Conservation (phyloP, 2,329 filamentous ascomycete species). For the Atkinsonella texensis region DNA sequence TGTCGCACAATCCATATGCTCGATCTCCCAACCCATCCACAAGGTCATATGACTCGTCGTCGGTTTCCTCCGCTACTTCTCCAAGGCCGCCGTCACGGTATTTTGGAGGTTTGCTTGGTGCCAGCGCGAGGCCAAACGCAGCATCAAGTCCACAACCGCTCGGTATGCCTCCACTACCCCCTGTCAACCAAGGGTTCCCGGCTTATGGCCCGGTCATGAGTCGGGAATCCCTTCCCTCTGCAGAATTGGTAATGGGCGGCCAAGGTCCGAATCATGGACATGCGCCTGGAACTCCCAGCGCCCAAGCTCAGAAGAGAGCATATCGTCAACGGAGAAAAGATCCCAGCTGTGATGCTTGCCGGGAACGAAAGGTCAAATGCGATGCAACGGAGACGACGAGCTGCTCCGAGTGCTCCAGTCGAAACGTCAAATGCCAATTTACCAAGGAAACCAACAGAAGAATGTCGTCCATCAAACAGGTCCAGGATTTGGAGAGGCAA, state of each 20-base stretch:
- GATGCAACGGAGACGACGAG: constrained; percentile 94
- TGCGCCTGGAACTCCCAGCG: constrained; percentile 28
- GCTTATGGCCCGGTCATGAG: constrained; percentile 41
- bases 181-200: constrained; percentile 37
- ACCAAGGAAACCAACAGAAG: constrained; percentile 97
- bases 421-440: constrained; percentile 95
- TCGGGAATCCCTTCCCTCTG: constrained; percentile 49
- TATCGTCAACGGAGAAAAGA: constrained; percentile 94
- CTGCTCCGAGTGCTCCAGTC: constrained; percentile 93
- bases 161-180: constrained; percentile 38
- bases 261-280: constrained; percentile 29
- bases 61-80: constrained; percentile 49
- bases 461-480: constrained; percentile 99
- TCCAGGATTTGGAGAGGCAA: constrained; percentile 92
- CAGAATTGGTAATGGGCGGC: constrained; percentile 43
- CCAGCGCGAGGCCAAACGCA: constrained; percentile 36
- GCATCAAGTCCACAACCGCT: constrained; percentile 39
- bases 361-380: constrained; percentile 77
- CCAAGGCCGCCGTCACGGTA: constrained; percentile 43
- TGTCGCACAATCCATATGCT: constrained; percentile 43
- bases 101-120: constrained; percentile 38
- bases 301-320: constrained; percentile 73
- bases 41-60: constrained; percentile 52
- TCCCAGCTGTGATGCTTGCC: constrained; percentile 92
- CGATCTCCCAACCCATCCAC: constrained; percentile 51